Percentiles rank a stretch among this genome's conserved stretches.
phyloP scores from a whole-genome alignment of 2,329 filamentous ascomycete species.

The Monilinia laxa region DNA sequence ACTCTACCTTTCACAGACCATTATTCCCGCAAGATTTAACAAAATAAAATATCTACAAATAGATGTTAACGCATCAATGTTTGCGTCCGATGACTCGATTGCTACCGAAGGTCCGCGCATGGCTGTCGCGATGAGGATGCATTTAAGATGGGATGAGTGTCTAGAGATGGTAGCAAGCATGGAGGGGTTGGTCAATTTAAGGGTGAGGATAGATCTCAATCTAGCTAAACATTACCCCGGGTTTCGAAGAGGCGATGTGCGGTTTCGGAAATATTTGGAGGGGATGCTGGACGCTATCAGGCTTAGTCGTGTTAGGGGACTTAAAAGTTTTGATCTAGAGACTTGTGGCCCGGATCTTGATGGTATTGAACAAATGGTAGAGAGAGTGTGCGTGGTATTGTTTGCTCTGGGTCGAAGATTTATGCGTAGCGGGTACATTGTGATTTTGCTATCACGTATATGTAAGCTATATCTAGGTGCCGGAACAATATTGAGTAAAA shows the following conservation, averaged over 20 bases:
- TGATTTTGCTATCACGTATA: neutral
- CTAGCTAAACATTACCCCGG: neutral
- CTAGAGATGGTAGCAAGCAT: conserved; percentile 5
- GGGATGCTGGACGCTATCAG: neutral
- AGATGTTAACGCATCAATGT: neutral
- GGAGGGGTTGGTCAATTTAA: neutral
- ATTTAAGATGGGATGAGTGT: neutral
- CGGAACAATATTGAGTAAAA: too few species aligned
- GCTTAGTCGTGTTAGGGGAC: conserved; percentile 14
- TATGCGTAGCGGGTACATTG: neutral
- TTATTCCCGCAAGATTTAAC: neutral
- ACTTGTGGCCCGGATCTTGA: neutral
- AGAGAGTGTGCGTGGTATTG: neutral
- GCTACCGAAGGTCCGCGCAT: neutral
- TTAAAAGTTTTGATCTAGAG: conserved; percentile 6
- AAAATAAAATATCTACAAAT: conserved; percentile 13
- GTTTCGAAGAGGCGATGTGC: neutral
- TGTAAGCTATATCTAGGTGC: too few species aligned
- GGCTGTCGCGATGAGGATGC: neutral
- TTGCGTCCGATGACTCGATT: neutral
- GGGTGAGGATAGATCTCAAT: neutral
- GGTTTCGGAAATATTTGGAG: neutral
- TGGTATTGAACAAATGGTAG: neutral
- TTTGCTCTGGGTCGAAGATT: neutral
- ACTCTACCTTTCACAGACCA: conserved; percentile 9